Evolutionary conservation across 306 rosid genomes (phyloP).

Genomic region (Abrus precatorius): DNA sequence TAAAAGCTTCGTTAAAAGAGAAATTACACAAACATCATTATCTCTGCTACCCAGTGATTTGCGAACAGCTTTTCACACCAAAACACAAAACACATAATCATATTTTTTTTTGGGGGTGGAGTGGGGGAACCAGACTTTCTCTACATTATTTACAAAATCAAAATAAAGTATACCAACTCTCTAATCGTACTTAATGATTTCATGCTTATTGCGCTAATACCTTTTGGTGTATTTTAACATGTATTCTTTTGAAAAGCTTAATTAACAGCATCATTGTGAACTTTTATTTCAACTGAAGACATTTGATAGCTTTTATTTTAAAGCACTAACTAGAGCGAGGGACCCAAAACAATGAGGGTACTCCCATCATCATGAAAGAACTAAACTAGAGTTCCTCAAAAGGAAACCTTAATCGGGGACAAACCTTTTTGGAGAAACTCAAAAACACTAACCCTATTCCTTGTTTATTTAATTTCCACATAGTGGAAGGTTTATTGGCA

Average conservation of each 20-base stretch:
- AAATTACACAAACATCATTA: neutral
- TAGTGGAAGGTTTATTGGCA: neutral
- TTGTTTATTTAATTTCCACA: neutral
- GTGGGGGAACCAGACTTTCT: neutral
- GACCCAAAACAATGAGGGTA: slow-evolving; percentile 36
- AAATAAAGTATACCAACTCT: neutral
- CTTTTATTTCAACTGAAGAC: slow-evolving; percentile 38
- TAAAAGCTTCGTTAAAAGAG: neutral
- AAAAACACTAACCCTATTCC: neutral
- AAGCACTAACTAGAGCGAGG: slow-evolving; percentile 54
- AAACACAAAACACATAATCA: neutral
- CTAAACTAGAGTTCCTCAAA: neutral
- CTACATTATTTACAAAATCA: neutral
- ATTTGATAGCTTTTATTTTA: slow-evolving; percentile 44
- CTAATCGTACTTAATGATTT: slow-evolving; percentile 13
- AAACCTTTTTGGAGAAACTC: neutral
- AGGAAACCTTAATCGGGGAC: neutral
- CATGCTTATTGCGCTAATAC: slow-evolving; percentile 33
- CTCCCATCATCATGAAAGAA: slow-evolving; percentile 40
- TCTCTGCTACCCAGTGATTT: neutral
- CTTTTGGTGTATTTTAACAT: slow-evolving; percentile 8
- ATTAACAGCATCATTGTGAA: slow-evolving; percentile 15
- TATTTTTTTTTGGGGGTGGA: neutral
- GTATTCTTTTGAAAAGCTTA: slow-evolving; percentile 31
- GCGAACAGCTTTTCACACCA: neutral